Conservation (phyloP, 75 land plant species). For the Cupressus sempervirens region DNA sequence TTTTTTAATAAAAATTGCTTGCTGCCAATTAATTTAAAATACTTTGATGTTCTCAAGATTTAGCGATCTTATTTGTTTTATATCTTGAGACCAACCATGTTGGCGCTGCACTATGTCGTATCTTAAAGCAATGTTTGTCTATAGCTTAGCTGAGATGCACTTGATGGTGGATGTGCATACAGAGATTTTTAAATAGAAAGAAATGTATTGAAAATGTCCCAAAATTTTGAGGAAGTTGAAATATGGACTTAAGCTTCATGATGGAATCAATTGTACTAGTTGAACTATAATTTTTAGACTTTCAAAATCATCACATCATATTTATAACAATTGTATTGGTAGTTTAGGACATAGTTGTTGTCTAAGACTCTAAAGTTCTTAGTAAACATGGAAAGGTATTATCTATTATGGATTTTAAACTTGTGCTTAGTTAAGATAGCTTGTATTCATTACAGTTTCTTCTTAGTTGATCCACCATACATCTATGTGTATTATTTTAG, state of each 20-base stretch:
- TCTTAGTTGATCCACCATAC: background rate
- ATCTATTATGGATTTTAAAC: conserved; percentile 3
- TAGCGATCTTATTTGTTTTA: background rate
- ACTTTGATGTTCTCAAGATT: background rate
- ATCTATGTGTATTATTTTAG: background rate
- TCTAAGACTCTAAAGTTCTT: background rate
- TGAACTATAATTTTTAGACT: background rate
- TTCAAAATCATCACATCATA: background rate
- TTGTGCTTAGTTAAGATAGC: background rate
- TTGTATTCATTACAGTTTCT: background rate
- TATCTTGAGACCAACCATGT: background rate
- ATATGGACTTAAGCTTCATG: background rate
- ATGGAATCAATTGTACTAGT: too few relatives aligned
- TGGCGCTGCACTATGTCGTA: background rate
- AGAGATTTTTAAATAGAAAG: background rate
- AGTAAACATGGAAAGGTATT: background rate
- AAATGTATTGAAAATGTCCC: background rate
- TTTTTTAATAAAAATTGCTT: background rate
- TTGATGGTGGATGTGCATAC: background rate
- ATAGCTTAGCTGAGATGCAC: background rate
- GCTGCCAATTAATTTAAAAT: background rate
- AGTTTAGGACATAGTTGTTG: background rate
- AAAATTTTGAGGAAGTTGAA: background rate
- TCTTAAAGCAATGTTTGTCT: background rate
- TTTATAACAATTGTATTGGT: background rate